Evolutionary conservation across 2,329 filamentous ascomycete species (phyloP).

Genomic region (Alternaria gansuensis): DNA sequence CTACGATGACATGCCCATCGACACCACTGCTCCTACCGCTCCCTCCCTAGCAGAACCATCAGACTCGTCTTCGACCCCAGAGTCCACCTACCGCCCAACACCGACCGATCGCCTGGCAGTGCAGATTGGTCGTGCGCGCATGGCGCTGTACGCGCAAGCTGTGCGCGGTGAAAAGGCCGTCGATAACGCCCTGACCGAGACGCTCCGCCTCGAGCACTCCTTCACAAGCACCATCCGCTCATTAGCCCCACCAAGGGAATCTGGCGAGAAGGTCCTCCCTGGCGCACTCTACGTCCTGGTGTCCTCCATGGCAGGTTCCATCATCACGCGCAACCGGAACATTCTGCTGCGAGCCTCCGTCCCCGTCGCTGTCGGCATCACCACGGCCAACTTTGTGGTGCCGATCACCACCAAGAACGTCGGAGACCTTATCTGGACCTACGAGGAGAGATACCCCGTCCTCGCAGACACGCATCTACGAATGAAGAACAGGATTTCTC

Average conservation of each 20-base stretch:
- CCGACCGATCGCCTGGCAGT: constrained; percentile 89
- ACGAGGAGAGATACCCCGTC: constrained; percentile 87
- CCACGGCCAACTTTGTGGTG: constrained; percentile 83
- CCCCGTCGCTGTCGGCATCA: constrained; percentile 81
- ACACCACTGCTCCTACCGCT: constrained; percentile 52
- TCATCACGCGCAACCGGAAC: constrained; percentile 86
- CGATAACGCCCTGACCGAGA: constrained; percentile 81
- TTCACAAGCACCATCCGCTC: constrained; percentile 90
- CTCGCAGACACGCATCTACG: constrained; percentile 82
- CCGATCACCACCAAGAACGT: constrained; percentile 92
- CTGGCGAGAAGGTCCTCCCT: constrained; percentile 87
- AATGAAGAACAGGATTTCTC: constrained; percentile 72
- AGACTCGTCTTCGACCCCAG: constrained; percentile 41
- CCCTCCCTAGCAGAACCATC: constrained; percentile 46
- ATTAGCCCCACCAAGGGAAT: constrained; percentile 84
- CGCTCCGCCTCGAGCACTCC: constrained; percentile 84
- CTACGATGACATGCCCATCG: constrained; percentile 71
- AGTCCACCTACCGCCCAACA: constrained; percentile 64
- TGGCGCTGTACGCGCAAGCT: constrained; percentile 81
- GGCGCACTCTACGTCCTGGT: constrained; percentile 92
- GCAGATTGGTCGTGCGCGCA: constrained; percentile 80
- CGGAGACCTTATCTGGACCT: constrained; percentile 85
- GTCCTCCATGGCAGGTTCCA: constrained; percentile 92
- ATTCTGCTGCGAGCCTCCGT: constrained; percentile 79
- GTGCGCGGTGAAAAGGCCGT: constrained; percentile 79